Conservation (phyloP, 2,329 filamentous ascomycete genomes). For the Monosporascus ibericus region DNA sequence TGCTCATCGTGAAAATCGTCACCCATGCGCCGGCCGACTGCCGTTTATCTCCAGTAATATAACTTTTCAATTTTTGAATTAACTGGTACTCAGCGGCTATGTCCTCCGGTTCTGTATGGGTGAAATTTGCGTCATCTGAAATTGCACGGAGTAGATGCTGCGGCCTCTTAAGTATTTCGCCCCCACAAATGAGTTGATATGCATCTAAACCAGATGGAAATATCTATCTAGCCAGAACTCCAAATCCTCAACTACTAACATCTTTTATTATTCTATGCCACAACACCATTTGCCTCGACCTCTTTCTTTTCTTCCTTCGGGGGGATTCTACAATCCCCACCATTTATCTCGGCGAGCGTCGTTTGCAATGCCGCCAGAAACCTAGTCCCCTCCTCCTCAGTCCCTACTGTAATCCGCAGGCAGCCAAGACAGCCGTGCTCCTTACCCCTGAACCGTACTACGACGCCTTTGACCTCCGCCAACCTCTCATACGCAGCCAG, state of each 20-base stretch:
- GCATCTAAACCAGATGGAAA: constrained; percentile 1
- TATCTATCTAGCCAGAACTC: background rate
- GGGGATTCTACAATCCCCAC: constrained; percentile 11
- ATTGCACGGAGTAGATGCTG: no score
- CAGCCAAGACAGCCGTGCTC: constrained; percentile 87
- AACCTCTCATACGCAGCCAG: constrained; percentile 76
- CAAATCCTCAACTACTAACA: background rate
- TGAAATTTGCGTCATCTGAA: background rate
- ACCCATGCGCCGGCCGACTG: background rate
- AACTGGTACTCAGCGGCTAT: background rate
- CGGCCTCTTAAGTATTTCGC: background rate
- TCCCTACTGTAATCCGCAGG: constrained; percentile 86
- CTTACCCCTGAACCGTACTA: constrained; percentile 89
- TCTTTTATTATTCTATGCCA: constrained; percentile 23
- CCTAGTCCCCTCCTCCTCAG: constrained; percentile 74
- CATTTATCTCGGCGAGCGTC: constrained; percentile 40
- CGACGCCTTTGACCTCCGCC: constrained; percentile 81
- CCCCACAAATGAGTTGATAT: constrained; percentile 2
- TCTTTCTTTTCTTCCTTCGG: constrained; percentile 31
- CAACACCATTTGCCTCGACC: constrained; percentile 27
- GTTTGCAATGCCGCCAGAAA: constrained; percentile 64
- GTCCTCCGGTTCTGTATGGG: background rate
- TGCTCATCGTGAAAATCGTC: constrained; percentile 21
- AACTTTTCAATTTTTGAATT: background rate
- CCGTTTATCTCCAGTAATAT: background rate